These are phyloP conservation scores for Cercophora newfieldiana DNA, from an alignment of 495 filamentous ascomycete species.

Conservation along the genomic window DNA sequence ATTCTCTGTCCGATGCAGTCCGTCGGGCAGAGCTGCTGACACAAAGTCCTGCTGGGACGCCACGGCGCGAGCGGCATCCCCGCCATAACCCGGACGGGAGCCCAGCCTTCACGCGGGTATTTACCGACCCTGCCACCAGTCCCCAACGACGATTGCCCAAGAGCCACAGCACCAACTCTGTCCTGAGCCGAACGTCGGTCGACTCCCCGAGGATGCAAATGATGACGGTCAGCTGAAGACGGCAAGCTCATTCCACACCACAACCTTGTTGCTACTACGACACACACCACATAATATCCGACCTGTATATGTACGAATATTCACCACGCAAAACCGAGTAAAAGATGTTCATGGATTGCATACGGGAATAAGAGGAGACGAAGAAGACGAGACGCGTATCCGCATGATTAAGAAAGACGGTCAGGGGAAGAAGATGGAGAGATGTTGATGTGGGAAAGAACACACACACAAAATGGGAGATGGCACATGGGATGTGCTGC, in stretches of 20 bases:
- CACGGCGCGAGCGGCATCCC: slow-evolving; percentile 38
- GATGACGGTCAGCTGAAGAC: slow-evolving; percentile 62
- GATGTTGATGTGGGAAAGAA: neutral
- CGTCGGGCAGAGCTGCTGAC: slow-evolving; percentile 75
- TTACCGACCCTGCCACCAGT: slow-evolving; percentile 54
- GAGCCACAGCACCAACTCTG: slow-evolving; percentile 53
- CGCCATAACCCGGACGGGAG: slow-evolving; percentile 50
- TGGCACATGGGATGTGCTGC: neutral
- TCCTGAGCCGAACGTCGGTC: slow-evolving; percentile 49
- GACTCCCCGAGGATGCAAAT: slow-evolving; percentile 62
- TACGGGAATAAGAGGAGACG: neutral
- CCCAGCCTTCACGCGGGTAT: slow-evolving; percentile 64
- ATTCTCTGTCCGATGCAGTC: slow-evolving; percentile 71
- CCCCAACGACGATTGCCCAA: slow-evolving; percentile 48
- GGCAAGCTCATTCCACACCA: neutral
- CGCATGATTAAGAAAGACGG: neutral
- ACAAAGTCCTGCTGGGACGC: slow-evolving; percentile 58
- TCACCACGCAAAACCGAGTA: neutral
- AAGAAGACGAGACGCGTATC: neutral
- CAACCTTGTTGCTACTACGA: neutral
- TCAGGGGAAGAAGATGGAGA: neutral
- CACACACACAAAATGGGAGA: neutral
- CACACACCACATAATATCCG: slow-evolving; percentile 17
- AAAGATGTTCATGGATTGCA: slow-evolving; percentile 1
- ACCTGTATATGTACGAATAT: slow-evolving; percentile 31